Percentiles rank a stretch among this genome's conserved stretches.
phyloP scores from a whole-genome alignment of 1,284 basidiomycete genomes.

The Nidula niveotomentosa region DNA sequence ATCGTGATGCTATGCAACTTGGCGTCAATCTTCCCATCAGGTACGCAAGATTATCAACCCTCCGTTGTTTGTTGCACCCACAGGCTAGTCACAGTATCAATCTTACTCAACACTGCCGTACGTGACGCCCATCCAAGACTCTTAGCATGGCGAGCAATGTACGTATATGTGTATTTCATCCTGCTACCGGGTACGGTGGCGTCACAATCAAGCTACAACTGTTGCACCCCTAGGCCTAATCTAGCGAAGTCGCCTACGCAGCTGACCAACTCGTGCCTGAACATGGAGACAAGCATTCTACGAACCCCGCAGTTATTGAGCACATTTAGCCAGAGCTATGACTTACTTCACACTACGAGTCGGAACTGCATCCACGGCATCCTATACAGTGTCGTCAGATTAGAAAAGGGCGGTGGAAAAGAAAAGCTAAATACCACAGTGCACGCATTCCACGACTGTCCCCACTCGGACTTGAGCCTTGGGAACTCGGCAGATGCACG shows the following conservation, averaged over 20 bases:
- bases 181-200: no score
- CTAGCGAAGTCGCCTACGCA: no score
- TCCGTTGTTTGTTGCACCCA: not conserved
- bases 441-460: conserved; percentile 95
- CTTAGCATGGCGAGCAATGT: no score
- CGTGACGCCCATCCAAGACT: no score
- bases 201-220: no score
- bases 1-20: not conserved
- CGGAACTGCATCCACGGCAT: conserved; percentile 83
- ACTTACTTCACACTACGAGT: conserved; percentile 46
- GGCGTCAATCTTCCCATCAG: no score
- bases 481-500: conserved; percentile 97
- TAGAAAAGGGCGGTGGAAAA: conserved; percentile 6
- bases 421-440: conserved; percentile 76
- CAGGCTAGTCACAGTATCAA: no score
- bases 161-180: no score
- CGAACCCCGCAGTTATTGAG: not conserved
- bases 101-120: no score
- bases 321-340: not conserved
- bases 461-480: conserved; percentile 91
- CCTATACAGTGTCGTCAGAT: conserved; percentile 38
- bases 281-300: not conserved
- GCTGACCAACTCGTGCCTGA: no score
- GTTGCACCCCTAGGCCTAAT: no score
- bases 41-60: not conserved